Evolutionary conservation across 495 filamentous ascomycete genomes (phyloP).

Genomic region (Talaromyces stipitatus): DNA sequence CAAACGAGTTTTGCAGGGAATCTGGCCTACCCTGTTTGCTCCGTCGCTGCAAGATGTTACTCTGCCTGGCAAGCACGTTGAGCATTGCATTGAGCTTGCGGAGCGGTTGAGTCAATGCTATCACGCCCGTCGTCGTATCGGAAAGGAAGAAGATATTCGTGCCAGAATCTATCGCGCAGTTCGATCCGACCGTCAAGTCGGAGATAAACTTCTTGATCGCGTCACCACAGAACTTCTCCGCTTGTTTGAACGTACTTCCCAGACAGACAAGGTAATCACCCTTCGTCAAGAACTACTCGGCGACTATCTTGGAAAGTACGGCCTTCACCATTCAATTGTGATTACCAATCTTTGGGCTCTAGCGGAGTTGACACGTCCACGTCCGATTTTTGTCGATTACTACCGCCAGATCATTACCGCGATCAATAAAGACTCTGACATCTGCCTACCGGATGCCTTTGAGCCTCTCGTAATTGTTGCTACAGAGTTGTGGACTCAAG

Average conservation of each 20-base stretch:
- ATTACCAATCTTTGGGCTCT: slow-evolving; percentile 27
- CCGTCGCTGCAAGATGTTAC: slow-evolving; percentile 23
- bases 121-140: slow-evolving; percentile 23
- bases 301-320: slow-evolving; percentile 24
- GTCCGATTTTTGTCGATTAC: slow-evolving; percentile 26
- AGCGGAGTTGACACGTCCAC: slow-evolving; percentile 27
- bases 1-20: slow-evolving; percentile 24
- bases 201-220: slow-evolving; percentile 22
- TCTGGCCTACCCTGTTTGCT: slow-evolving; percentile 29
- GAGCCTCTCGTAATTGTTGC: slow-evolving; percentile 29
- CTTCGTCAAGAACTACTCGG: slow-evolving; percentile 23
- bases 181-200: slow-evolving; percentile 17
- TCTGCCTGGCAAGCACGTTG: slow-evolving; percentile 19
- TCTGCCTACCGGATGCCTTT: slow-evolving; percentile 24
- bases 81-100: slow-evolving; percentile 21
- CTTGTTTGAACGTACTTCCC: slow-evolving; percentile 25
- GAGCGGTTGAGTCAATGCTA: slow-evolving; percentile 27
- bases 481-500: slow-evolving; percentile 29
- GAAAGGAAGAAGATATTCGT: slow-evolving; percentile 28
- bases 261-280: slow-evolving; percentile 25
- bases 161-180: slow-evolving; percentile 27
- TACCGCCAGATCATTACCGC: slow-evolving; percentile 27
- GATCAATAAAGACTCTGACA: slow-evolving; percentile 26
- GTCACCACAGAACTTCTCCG: slow-evolving; percentile 19
- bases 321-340: slow-evolving; percentile 21